Base-by-base conservation (phyloP, 805 yeast genomes). In the Alloascoidea africana region DNA sequence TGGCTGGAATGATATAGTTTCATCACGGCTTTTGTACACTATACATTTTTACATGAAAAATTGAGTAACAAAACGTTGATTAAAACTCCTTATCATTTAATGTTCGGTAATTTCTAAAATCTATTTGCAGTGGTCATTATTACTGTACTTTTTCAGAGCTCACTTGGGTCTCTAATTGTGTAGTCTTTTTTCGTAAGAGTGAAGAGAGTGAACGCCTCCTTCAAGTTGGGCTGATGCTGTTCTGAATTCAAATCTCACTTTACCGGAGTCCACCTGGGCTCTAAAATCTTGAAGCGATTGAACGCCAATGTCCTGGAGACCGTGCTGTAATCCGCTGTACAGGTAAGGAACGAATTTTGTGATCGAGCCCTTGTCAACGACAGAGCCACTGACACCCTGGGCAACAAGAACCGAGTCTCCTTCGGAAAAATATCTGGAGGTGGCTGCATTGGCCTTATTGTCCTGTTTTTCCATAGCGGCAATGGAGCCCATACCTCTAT, bases 401-500 rank as follows among this genome's bases (percentile, higher is more conserved):
- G 98, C 98, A 49, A 91, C 98, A 48, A 91, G 73, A 46, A 91
- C 97, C 53, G 80, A 68, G 63, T 91, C 98, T 47, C 83, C 66
- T 68, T 91, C 98, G 42, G 96, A 85, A 65, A 91, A 91, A 72
- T 91, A 91, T 65, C 98, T 82, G 35, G 96, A 86, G 45, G 98
- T 85, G 36, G 98, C 89, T 39, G 98, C 98, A 56, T 91, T 91
- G 53, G 94, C 96, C 59, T 75, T 75, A 53, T 68, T 70, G 48
- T 77, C 76, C 56, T 70, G 73, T 60, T 71, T 64, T 72, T 87
- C 89, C 97, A 89, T 89, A 48, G 98, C 98, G 61, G 89, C 98
- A 52, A 91, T 78, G 33, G 97, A 89, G 52, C 98, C 98, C 98
- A 91, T 91, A 68, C 98, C 98, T 68, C 98, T 80, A 74, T 91